Conservation (phyloP, 2,329 filamentous ascomycete genomes). For the Pyrenochaeta sp. region DNA sequence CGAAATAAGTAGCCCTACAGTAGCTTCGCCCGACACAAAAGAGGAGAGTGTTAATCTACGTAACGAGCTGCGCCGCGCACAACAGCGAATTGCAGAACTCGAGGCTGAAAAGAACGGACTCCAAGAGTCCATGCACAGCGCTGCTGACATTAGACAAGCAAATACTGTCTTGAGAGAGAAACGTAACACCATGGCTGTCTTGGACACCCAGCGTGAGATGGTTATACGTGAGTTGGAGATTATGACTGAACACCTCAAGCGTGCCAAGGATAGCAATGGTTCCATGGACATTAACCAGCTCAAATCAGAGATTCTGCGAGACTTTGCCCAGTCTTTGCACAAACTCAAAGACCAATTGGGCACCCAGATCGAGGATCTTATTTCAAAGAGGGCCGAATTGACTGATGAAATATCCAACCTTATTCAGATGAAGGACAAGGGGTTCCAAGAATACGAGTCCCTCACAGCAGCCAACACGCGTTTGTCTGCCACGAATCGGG, state of each 20-base stretch:
- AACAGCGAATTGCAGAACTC: conserved; percentile 86
- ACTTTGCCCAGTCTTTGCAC: conserved; percentile 69
- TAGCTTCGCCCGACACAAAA: conserved; percentile 62
- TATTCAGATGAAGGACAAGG: conserved; percentile 87
- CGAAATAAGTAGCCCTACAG: conserved; percentile 75
- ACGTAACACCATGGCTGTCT: conserved; percentile 90
- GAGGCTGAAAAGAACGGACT: conserved; percentile 75
- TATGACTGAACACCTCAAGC: conserved; percentile 85
- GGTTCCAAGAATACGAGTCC: conserved; percentile 94
- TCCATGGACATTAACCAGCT: conserved; percentile 79
- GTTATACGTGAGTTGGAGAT: conserved; percentile 92
- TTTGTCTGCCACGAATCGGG: conserved; percentile 93
- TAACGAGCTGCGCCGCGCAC: conserved; percentile 80
- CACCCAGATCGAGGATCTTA: conserved; percentile 82
- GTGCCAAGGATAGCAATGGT: conserved; percentile 80
- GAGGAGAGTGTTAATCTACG: conserved; percentile 61
- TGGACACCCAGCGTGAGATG: conserved; percentile 94
- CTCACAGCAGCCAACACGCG: conserved; percentile 94
- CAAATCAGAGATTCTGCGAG: conserved; percentile 68
- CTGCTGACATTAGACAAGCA: conserved; percentile 73
- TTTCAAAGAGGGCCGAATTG: conserved; percentile 84
- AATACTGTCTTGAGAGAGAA: conserved; percentile 92
- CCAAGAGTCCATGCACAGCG: conserved; percentile 63
- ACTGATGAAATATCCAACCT: conserved; percentile 85
- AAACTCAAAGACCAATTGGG: conserved; percentile 82